These are phyloP conservation scores for Ophiostoma australiae DNA, from an alignment of 2,329 filamentous ascomycete genomes.

Conservation along the genomic window DNA sequence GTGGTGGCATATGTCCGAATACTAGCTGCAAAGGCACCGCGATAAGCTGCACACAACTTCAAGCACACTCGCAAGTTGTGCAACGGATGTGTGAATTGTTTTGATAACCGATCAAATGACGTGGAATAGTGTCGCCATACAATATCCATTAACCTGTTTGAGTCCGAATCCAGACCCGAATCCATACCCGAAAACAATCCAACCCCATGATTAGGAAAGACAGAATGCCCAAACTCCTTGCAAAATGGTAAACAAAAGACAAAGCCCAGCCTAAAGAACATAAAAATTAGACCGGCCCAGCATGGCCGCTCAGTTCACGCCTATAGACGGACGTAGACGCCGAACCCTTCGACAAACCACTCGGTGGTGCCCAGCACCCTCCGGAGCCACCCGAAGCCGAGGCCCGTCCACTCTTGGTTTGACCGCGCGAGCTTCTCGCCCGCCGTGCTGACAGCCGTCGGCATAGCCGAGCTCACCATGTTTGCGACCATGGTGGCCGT, in stretches of 20 bases:
- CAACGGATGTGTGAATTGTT: background rate
- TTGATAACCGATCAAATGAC: background rate
- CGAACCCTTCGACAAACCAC: constrained; percentile 87
- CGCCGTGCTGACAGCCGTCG: constrained; percentile 61
- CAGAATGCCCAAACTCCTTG: constrained; percentile 10
- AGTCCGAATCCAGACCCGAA: background rate
- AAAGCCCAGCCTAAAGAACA: background rate
- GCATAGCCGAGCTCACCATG: constrained; percentile 64
- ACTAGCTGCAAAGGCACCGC: background rate
- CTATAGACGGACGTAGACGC: constrained; percentile 70
- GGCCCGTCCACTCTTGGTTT: constrained; percentile 64
- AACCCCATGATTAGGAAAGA: background rate
- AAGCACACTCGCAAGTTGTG: background rate
- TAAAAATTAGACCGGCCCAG: background rate
- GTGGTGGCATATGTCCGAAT: background rate
- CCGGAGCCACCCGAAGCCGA: constrained; percentile 81
- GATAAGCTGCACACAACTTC: background rate
- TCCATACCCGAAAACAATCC: background rate
- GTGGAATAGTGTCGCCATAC: background rate
- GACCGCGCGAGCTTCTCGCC: constrained; percentile 55
- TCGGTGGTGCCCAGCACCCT: constrained; percentile 76
- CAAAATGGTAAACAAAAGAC: background rate
- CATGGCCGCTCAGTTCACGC: too few relatives aligned
- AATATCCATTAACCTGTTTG: background rate
- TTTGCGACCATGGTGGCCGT: constrained; percentile 43